Base-by-base conservation (phyloP, 2,329 filamentous ascomycete genomes). In the Talaromyces verruculosus region DNA sequence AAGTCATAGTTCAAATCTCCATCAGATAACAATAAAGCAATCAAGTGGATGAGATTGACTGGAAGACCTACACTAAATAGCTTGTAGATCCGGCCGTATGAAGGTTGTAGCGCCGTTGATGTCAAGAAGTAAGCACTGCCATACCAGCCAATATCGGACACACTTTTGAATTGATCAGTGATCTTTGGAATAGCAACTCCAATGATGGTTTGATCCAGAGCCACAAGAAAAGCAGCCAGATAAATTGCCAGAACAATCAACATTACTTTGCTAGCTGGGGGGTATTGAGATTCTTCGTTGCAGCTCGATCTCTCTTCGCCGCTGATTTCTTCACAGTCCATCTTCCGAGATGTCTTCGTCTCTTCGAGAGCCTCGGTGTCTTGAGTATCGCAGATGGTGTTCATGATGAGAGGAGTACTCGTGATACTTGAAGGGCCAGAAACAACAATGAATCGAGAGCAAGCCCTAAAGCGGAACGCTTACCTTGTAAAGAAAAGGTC, bases 111-210 rank as follows among this genome's bases (percentile, higher is more conserved):
- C 4, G 78, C 74, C 64, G 77, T 78, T 4, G 73, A 76, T 0
- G 80, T 81, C n/a, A 83, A 71, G 7, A 82, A 72, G 15, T 63
- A 63, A 3, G 61, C 61, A n/a, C 47, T 55, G 22, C 47, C 61
- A 35, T 63, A 63, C 61, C 82, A 84, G 41, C 80, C 80, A 7
- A 84, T 76, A 66, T 84, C 81, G 2, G 75, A 72, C 37, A 82
- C 71, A 8, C 79, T 79, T 45, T 82, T 72, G 69, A 84, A 84
- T 43, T 81, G 72, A 67, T 82, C 76, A 0, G 81, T 82, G 64
- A 84, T 83, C 13, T 73, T 74, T 11, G 82, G 82, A 35, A 83
- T 81, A 1, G 82, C 82, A 2, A 79, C 82, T 5, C 78, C 76
- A 37, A 84, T 78, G 63, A 81, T 81, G 0, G 79, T 80, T 35